phyloP scores from a whole-genome alignment of 805 yeast species.

The Candida suzukii region DNA sequence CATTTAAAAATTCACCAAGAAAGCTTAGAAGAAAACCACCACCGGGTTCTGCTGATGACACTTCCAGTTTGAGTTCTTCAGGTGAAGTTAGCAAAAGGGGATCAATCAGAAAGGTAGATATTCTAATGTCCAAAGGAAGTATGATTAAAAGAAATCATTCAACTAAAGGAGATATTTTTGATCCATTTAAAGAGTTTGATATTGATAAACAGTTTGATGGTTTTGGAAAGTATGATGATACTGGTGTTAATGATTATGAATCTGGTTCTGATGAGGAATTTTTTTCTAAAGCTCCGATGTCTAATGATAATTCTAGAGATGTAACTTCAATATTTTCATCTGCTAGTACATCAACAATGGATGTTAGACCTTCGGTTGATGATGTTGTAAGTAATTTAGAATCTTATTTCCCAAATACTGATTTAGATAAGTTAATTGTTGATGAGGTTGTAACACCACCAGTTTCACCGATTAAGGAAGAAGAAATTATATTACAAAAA shows the following conservation, averaged over 20 bases:
- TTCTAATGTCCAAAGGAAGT: conserved; percentile 7
- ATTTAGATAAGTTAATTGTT: conserved; percentile 85
- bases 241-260: conserved; percentile 24
- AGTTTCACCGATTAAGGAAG: conserved; percentile 34
- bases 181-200: conserved; percentile 62
- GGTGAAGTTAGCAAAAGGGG: conserved; percentile 1
- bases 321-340: conserved; percentile 1
- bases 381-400: conserved; percentile 89
- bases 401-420: conserved; percentile 84
- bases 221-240: conserved; percentile 6
- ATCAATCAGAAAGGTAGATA: conserved; percentile 7
- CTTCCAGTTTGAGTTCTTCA: conserved; percentile 1
- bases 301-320: conserved; percentile 7
- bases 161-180: conserved; percentile 15
- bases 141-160: conserved; percentile 4
- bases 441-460: conserved; percentile 62
- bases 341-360: conserved; percentile 27
- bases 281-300: conserved; percentile 45
- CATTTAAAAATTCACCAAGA: neutral
- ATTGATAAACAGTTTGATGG: conserved; percentile 50
- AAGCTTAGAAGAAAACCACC: conserved; percentile 16
- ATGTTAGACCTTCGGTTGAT: conserved; percentile 91
- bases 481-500: conserved; percentile 22
- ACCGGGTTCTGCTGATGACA: conserved; percentile 11
- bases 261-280: conserved; percentile 49